These are phyloP conservation scores for Phytophthora multivora DNA, from an alignment of 352 stramenopile species.

Conservation along the genomic window DNA sequence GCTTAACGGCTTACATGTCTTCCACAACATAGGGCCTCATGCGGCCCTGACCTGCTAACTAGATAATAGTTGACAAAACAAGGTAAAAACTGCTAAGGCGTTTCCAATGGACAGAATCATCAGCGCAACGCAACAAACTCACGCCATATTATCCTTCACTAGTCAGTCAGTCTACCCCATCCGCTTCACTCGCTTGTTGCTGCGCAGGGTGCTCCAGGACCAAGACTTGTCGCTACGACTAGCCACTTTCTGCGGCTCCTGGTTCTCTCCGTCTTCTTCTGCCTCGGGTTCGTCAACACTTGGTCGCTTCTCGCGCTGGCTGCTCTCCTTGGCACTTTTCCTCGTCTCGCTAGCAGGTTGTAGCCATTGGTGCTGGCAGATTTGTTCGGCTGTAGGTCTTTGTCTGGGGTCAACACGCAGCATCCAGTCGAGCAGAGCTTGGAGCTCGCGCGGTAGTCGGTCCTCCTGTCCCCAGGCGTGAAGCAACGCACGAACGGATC, in stretches of 20 bases:
- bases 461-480: conserved; percentile 45
- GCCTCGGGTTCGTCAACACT: conserved; percentile 15
- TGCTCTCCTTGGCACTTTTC: background rate
- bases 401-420: conserved; percentile 40
- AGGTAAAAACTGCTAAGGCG: no score
- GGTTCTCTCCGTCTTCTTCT: conserved; percentile 19
- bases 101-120: no score
- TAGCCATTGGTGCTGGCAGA: conserved; percentile 54
- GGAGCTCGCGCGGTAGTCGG: conserved; percentile 34
- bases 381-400: conserved; percentile 39
- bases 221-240: conserved; percentile 9
- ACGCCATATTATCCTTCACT: conserved; percentile 1
- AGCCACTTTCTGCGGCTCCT: conserved; percentile 39
- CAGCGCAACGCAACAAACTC: no score
- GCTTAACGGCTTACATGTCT: no score
- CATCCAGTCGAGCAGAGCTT: conserved; percentile 44
- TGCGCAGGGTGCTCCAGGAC: conserved; percentile 13
- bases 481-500: conserved; percentile 44
- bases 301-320: conserved; percentile 17
- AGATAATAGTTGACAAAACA: no score
- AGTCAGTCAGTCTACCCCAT: conserved; percentile 4
- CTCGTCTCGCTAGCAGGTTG: background rate
- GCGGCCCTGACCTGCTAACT: no score
- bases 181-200: conserved; percentile 31
- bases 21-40: no score